Conservation (phyloP, 306 rosid genomes). For the Parietaria judaica region DNA sequence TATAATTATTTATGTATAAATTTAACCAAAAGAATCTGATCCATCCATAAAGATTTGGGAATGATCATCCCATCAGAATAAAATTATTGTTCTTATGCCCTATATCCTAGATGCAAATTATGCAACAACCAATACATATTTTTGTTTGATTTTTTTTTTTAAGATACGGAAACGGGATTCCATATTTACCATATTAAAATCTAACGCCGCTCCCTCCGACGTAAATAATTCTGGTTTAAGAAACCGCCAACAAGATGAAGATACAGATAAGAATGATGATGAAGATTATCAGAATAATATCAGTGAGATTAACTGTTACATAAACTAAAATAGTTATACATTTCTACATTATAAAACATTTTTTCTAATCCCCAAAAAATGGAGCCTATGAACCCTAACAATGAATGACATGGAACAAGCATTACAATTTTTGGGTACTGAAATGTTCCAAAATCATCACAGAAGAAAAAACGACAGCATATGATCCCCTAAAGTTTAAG, state of each 20-base stretch:
- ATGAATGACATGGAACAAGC: conserved; percentile 33
- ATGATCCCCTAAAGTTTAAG: conserved; percentile 38
- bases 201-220: no score
- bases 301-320: conserved; percentile 18
- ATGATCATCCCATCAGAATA: conserved; percentile 10
- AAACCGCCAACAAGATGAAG: background rate
- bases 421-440: conserved; percentile 21
- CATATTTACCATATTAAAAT: no score
- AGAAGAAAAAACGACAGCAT: conserved; percentile 34
- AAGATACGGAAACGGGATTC: no score
- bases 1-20: background rate
- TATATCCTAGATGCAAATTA: background rate
- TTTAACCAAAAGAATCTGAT: background rate
- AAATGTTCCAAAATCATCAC: conserved; percentile 31
- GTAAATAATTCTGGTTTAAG: no score
- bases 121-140: conserved; percentile 2
- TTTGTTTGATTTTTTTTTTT: no score
- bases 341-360: conserved; percentile 31
- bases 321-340: conserved; percentile 23
- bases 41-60: conserved; percentile 1
- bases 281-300: background rate
- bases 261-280: background rate
- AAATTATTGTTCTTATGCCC: background rate
- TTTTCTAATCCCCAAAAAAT: conserved; percentile 47
- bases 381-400: conserved; percentile 33